Conservation (phyloP, 352 stramenopile genomes). For the Pilasporangium apinafurcum region DNA sequence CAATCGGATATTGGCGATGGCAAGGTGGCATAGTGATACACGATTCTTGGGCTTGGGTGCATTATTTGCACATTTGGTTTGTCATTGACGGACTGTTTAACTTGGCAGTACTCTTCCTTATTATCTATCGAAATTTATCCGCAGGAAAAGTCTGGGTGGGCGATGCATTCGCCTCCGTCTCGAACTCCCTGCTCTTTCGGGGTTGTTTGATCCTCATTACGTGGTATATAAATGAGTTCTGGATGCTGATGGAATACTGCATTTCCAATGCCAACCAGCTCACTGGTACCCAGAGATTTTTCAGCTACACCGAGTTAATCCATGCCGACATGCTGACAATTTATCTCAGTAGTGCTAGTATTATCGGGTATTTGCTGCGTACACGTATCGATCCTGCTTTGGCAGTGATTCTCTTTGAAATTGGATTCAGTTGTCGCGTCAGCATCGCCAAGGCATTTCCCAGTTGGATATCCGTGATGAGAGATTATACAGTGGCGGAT, state of each 20-base stretch:
- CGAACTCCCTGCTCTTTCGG: constrained; percentile 20
- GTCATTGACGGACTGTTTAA: constrained; percentile 30
- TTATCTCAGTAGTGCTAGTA: neutral
- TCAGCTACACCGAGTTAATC: constrained; percentile 1
- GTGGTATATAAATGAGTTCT: constrained; percentile 40
- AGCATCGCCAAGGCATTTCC: constrained; percentile 1
- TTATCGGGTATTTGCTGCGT: neutral
- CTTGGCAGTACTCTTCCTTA: constrained; percentile 26
- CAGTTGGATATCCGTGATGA: no score
- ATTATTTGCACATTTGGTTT: constrained; percentile 37
- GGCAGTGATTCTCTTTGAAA: neutral
- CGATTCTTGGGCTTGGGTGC: constrained; percentile 45
- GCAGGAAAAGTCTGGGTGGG: constrained; percentile 35
- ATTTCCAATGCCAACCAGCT: neutral
- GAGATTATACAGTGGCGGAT: no score
- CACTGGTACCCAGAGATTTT: neutral
- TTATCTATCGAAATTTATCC: constrained; percentile 24
- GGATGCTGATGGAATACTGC: constrained; percentile 31
- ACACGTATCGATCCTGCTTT: constrained; percentile 1
- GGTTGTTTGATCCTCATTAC: constrained; percentile 22
- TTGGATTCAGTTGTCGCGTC: constrained; percentile 5
- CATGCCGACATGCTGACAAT: constrained; percentile 5
- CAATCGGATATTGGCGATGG: constrained; percentile 17
- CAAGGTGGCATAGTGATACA: constrained; percentile 16
- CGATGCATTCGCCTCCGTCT: constrained; percentile 40